A percentile compares a stretch with the other conserved stretches of the same genome.
These are phyloP conservation scores for Termitomyces bulborhizus DNA, from an alignment of 768 basidiomycete species.

Conservation along the genomic window DNA sequence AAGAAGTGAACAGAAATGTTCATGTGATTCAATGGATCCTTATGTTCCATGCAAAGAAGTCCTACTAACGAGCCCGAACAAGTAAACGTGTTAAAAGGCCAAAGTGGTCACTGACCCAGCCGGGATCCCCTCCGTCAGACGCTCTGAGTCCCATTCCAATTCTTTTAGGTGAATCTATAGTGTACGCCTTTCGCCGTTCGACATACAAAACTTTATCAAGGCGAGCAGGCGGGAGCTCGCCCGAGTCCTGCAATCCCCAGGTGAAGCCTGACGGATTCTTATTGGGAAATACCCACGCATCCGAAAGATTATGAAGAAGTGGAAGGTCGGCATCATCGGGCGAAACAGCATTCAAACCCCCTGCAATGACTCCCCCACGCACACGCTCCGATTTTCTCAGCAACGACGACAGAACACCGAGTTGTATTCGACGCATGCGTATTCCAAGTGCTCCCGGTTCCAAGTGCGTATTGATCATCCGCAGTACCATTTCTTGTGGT, in stretches of 20 bases:
- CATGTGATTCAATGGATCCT: conserved; percentile 4
- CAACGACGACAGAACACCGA: conserved; percentile 44
- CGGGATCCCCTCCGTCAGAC: conserved; percentile 17
- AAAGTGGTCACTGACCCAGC: conserved; percentile 65
- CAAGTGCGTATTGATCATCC: conserved; percentile 70
- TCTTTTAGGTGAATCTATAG: conserved; percentile 44
- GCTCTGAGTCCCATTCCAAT: conserved; percentile 54
- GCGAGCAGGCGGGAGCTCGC: conserved; percentile 42
- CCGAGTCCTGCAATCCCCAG: conserved; percentile 62
- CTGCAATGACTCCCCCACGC: conserved; percentile 56
- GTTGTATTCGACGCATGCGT: conserved; percentile 39
- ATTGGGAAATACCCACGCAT: conserved; percentile 50
- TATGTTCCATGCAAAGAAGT: background rate
- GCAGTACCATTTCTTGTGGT: conserved; percentile 37
- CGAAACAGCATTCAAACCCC: conserved; percentile 69
- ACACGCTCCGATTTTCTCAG: conserved; percentile 41
- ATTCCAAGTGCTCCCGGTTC: conserved; percentile 53
- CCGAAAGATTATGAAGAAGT: conserved; percentile 40
- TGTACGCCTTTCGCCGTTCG: conserved; percentile 38
- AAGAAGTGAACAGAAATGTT: background rate
- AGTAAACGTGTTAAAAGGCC: conserved; percentile 44
- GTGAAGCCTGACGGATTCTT: conserved; percentile 45
- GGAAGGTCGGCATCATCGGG: conserved; percentile 37
- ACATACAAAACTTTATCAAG: conserved; percentile 66
- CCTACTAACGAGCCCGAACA: conserved; percentile 17